Base-by-base conservation (phyloP, 805 yeast genomes). In the Candida boidinii region DNA sequence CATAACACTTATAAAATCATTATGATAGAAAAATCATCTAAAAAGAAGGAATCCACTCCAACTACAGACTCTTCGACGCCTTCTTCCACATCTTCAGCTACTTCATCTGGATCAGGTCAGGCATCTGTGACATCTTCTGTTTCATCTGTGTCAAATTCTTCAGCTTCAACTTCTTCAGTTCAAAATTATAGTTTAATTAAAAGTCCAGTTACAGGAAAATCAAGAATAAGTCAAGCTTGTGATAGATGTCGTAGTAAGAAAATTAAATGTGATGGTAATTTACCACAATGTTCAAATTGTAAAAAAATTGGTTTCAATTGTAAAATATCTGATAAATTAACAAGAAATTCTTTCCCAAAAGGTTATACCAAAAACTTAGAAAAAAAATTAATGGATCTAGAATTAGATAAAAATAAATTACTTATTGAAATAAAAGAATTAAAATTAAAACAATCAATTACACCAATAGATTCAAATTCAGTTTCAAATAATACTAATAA, bases 361-460 rank as follows among this genome's bases (percentile, higher is more conserved):
- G 90, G 92, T 0, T 82, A 82, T 48, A 82, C 94, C 1, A 85
- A 79, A 54, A 76, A 74, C 44, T 56, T 82, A 42, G 94, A 82
- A 46, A 66, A 64, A 35, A 75, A 73, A 43, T 60, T 82, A 28
- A 66, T 73, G 22, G 68, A 67, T 22, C 57, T 81, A 34, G 87
- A 81, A 48, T 70, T 71, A 28, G 79, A 72, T 38, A 60, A 70
- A 35, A 57, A 63, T 25, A 50, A 51, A 31, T 49, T 72, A 27
- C 49, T 60, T 29, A 37, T 57, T 4, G 65, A 62, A 33, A 36
- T 60, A 27, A 56, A 53, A 19, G 36, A 43, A 12, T 36, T 57
- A 22, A 51, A 46, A 39, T n/a, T n/a, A n/a, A n/a, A n/a, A n/a
- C n/a, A n/a, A n/a, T n/a, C n/a, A n/a, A n/a, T n/a, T n/a, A n/a